These are phyloP conservation scores for Yamagishiella unicocca DNA, from an alignment of 139 green algal genomes.

Conservation along the genomic window DNA sequence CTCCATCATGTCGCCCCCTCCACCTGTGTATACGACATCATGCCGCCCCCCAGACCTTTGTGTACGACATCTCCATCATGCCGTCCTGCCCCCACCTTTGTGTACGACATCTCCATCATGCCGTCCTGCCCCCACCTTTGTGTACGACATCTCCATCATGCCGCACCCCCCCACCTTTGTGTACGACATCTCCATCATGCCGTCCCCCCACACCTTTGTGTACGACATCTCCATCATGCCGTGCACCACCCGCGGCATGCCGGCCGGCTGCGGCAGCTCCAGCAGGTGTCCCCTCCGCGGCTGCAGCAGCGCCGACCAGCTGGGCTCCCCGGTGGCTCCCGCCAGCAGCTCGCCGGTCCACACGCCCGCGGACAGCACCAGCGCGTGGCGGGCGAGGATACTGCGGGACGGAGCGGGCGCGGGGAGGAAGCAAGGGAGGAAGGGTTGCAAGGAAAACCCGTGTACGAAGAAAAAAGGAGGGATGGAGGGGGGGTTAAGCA, in stretches of 20 bases:
- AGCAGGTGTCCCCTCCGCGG: conserved; percentile 78
- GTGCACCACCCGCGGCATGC: conserved; percentile 60
- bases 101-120: conserved; percentile 87
- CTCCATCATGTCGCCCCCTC: too few relatives aligned
- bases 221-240: conserved; percentile 88
- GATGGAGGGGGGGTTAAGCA: neutral
- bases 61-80: conserved; percentile 87
- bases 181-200: too few relatives aligned
- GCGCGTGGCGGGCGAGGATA: conserved; percentile 48
- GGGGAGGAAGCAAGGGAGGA: neutral
- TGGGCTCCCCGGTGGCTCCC: conserved; percentile 37
- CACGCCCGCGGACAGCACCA: conserved; percentile 78
- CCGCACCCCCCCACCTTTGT: too few relatives aligned
- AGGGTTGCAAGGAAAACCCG: too few relatives aligned
- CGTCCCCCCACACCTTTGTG: conserved; percentile 60
- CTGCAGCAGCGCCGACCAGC: conserved; percentile 67
- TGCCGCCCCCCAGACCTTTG: conserved; percentile 56
- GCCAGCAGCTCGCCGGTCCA: conserved; percentile 74
- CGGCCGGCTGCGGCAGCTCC: conserved; percentile 62
- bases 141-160: too few relatives aligned
- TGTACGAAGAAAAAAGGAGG: neutral
- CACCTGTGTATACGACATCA: too few relatives aligned
- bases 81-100: conserved; percentile 60
- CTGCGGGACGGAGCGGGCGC: too few relatives aligned
- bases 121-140: conserved; percentile 53